phyloP scores from a whole-genome alignment of 78 protist species.

The Polysphondylium violaceum region DNA sequence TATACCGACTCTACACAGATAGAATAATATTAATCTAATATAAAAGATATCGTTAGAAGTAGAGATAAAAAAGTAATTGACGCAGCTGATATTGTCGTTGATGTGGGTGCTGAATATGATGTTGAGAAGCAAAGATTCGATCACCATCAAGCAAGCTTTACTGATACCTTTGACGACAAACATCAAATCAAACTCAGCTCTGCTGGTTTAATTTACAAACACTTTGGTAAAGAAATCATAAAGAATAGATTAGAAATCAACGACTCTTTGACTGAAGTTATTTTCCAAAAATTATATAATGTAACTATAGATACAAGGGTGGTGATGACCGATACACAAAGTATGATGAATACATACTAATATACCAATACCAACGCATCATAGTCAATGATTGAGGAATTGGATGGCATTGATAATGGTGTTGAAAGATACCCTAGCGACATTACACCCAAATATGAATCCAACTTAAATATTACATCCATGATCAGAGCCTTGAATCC shows the following conservation, averaged over 20 bases:
- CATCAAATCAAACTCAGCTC: conserved; percentile 46
- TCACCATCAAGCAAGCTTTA: conserved; percentile 94
- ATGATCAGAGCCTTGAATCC: conserved; percentile 85
- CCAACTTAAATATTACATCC: conserved; percentile 39
- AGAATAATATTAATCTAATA: not conserved
- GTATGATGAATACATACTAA: not conserved
- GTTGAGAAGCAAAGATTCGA: conserved; percentile 82
- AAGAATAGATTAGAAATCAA: conserved; percentile 1
- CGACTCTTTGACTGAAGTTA: conserved; percentile 51
- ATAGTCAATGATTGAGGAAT: conserved; percentile 75
- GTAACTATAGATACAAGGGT: no score
- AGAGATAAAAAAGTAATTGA: conserved; percentile 83
- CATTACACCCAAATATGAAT: conserved; percentile 31
- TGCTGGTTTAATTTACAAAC: conserved; percentile 91
- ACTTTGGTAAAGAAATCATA: conserved; percentile 89
- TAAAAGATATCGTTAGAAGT: conserved; percentile 78
- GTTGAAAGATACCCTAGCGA: conserved; percentile 65
- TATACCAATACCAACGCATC: not conserved
- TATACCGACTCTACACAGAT: not conserved
- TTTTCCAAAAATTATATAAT: conserved; percentile 70
- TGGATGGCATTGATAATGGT: conserved; percentile 95
- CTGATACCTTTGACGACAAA: conserved; percentile 52
- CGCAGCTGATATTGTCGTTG: conserved; percentile 81
- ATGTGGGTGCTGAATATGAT: conserved; percentile 94
- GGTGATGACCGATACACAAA: not conserved